These are phyloP conservation scores for Populus davidiana DNA, from an alignment of 345 rosid species.

Conservation along the genomic window DNA sequence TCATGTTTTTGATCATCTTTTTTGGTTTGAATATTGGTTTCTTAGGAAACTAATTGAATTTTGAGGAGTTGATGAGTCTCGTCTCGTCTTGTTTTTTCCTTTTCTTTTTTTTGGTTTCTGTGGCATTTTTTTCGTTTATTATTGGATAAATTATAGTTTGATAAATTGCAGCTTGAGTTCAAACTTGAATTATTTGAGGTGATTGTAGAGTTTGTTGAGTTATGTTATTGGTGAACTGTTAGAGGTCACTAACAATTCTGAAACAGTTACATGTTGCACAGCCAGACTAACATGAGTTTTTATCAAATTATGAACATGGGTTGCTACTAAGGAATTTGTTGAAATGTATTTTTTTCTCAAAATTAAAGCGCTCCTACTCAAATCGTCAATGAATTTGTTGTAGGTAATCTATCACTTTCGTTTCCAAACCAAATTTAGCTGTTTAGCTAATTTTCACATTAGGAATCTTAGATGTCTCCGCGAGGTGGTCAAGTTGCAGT, in stretches of 20 bases:
- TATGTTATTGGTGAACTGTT: background rate
- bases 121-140: background rate
- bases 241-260: background rate
- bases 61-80: background rate
- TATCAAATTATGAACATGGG: background rate
- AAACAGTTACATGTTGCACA: background rate
- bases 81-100: no score
- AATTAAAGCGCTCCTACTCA: background rate
- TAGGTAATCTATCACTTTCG: background rate
- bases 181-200: background rate
- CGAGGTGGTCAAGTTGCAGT: background rate
- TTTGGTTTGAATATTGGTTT: background rate
- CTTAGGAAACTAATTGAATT: background rate
- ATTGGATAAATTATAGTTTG: background rate
- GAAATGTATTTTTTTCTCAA: background rate
- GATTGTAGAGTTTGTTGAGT: no score
- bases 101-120: no score
- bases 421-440: background rate
- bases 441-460: background rate
- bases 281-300: background rate
- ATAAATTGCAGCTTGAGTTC: background rate
- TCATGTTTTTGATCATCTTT: background rate
- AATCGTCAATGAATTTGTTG: background rate
- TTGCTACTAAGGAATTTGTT: background rate
- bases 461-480: background rate